Base-by-base conservation (phyloP, 306 rosid genomes). In the Urtica urens region DNA sequence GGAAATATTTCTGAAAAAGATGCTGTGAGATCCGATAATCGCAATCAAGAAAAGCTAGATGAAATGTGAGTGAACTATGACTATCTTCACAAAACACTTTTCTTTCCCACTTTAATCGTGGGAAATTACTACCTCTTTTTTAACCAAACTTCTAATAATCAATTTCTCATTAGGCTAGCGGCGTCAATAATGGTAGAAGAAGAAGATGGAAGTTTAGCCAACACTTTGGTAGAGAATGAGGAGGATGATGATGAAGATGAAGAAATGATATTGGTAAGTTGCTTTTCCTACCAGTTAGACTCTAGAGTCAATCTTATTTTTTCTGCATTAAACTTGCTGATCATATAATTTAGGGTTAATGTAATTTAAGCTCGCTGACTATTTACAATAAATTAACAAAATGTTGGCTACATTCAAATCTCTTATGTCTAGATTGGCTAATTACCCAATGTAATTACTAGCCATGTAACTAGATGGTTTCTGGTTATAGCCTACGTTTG, bases 21-120 rank as follows among this genome's bases (percentile, higher is more conserved):
- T 40, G 62, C 63, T 38, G 15, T 15, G 60, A 70, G 45, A 31
- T 59, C 64, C 22, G 54, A 27, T 30, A 49, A 57, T 34, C 30
- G 34, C 52, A 25, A 55, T 26, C 74, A 59, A 62, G 66, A 80
- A 47, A 74, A 73, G 57, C 68, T 66, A 47, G 82, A 75, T 73
- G 76, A 80, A 66, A 73, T 67, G 96, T 87, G 73, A 72, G 81
- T 35, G 30, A 49, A 43, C 23, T 42, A 18, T 24, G 43, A 52
- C 40, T 45, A 27, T 25, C 28, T 26, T 65, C 49, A 18, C 22
- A 23, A 31, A 46, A 31, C n/a, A 38, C 26, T 44, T 46, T 38
- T 51, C n/a, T 35, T n/a, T 16, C 11, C 40, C 33, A 28, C 11
- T 10, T 3, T 35, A 13, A 9, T 10, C n/a, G 40, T 10, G 40